These are phyloP conservation scores for Pichia heedii DNA, from an alignment of 805 yeast species.

Conservation along the genomic window DNA sequence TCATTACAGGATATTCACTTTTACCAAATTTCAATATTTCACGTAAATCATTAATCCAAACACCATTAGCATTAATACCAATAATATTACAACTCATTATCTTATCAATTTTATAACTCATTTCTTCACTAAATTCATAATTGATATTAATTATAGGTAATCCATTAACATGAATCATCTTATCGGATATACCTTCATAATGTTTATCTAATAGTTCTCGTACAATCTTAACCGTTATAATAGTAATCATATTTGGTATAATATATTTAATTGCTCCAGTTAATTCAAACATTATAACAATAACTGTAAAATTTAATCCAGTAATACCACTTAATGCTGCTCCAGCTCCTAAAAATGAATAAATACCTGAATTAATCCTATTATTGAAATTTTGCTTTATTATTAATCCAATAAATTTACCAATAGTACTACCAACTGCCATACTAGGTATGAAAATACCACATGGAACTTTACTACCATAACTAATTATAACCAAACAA, in stretches of 20 bases:
- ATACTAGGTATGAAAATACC: conserved; percentile 95
- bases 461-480: conserved; percentile 94
- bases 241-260: conserved; percentile 93
- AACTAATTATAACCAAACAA: conserved; percentile 68
- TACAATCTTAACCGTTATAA: conserved; percentile 77
- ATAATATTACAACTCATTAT: conserved; percentile 49
- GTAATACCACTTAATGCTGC: conserved; percentile 94
- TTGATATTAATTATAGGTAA: conserved; percentile 71
- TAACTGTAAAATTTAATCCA: conserved; percentile 85
- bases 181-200: conserved; percentile 85
- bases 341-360: conserved; percentile 94
- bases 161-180: conserved; percentile 84
- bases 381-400: conserved; percentile 37
- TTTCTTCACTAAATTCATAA: conserved; percentile 54
- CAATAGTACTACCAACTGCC: conserved; percentile 95
- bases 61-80: conserved; percentile 30
- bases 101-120: conserved; percentile 33
- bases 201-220: conserved; percentile 65
- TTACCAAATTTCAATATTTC: conserved; percentile 1
- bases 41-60: conserved; percentile 19
- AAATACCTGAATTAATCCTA: conserved; percentile 84
- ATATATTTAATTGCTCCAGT: conserved; percentile 92
- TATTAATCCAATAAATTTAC: conserved; percentile 73
- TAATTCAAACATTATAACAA: conserved; percentile 88
- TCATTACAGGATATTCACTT: conserved; percentile 43